Conservation (phyloP, 768 basidiomycete genomes). For the Inosperma sp. region DNA sequence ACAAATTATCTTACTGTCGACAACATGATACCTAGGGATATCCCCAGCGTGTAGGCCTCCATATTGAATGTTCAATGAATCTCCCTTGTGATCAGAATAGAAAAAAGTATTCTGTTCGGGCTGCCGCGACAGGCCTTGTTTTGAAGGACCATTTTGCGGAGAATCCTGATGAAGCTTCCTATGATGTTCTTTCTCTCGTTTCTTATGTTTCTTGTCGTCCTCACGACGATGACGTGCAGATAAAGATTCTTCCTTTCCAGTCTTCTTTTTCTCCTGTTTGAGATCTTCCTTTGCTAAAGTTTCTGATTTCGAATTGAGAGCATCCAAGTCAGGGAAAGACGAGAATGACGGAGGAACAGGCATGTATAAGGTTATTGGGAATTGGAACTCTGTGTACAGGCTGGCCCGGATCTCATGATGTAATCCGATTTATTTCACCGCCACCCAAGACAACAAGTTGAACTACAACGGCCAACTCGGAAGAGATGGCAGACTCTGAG, state of each 20-base stretch:
- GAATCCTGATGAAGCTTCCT: conserved; percentile 19
- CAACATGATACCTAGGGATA: conserved; percentile 60
- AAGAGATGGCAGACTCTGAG: background rate
- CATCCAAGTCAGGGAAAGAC: conserved; percentile 61
- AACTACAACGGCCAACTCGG: too few relatives aligned
- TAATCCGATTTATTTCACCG: too few relatives aligned
- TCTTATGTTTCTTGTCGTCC: background rate
- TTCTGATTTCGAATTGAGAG: conserved; percentile 30
- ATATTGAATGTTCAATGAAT: conserved; percentile 60
- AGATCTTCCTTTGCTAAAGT: conserved; percentile 13
- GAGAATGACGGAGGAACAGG: conserved; percentile 63
- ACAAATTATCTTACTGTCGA: conserved; percentile 46
- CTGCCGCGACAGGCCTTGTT: conserved; percentile 1
- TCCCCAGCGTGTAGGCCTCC: conserved; percentile 60
- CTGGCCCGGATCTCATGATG: too few relatives aligned
- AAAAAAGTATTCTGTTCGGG: conserved; percentile 33
- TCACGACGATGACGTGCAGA: conserved; percentile 11
- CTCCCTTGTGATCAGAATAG: conserved; percentile 66
- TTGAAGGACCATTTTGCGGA: conserved; percentile 21
- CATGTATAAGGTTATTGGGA: too few relatives aligned
- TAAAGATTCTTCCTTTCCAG: conserved; percentile 23
- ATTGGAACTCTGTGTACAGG: too few relatives aligned
- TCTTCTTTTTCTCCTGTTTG: conserved; percentile 12
- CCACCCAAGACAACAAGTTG: too few relatives aligned
- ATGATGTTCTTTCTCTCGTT: conserved; percentile 12